Percentiles rank a stretch among this genome's conserved stretches.
phyloP scores from a whole-genome alignment of 139 green algal species.

The Chlamydomonas sp. region DNA sequence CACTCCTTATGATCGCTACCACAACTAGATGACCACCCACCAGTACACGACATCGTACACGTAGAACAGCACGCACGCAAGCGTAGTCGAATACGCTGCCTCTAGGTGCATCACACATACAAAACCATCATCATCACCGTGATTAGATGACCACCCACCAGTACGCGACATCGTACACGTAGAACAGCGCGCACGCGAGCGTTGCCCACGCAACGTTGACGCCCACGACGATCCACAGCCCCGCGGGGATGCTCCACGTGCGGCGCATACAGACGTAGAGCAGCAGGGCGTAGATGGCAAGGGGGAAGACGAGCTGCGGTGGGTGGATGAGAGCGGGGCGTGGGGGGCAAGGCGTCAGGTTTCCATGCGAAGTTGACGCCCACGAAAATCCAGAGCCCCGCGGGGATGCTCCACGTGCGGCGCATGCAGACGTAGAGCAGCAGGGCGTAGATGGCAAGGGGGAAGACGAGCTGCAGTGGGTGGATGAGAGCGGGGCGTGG shows the following conservation, averaged over 20 bases:
- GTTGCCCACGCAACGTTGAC: background rate
- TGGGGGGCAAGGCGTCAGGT: too few relatives aligned
- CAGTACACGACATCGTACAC: conserved; percentile 1
- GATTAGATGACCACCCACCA: background rate
- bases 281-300: too few relatives aligned
- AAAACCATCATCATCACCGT: too few relatives aligned
- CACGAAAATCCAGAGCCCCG: background rate
- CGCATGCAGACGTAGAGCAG: conserved; percentile 8
- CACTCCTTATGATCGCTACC: background rate
- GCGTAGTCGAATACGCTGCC: too few relatives aligned
- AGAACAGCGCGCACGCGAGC: conserved; percentile 2
- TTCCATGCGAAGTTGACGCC: background rate
- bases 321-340: too few relatives aligned
- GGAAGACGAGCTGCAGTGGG: conserved; percentile 13
- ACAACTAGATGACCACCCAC: background rate
- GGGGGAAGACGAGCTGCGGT: too few relatives aligned
- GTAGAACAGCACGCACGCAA: conserved; percentile 3
- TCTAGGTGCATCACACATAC: too few relatives aligned
- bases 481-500: too few relatives aligned
- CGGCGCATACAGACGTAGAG: conserved; percentile 9
- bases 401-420: conserved; percentile 10
- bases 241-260: conserved; percentile 7
- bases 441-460: conserved; percentile 10
- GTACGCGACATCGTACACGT: background rate
- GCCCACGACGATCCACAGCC: background rate